Evolutionary conservation across 495 filamentous ascomycete species (phyloP).

Genomic region (Podospora pseudopauciseta): DNA sequence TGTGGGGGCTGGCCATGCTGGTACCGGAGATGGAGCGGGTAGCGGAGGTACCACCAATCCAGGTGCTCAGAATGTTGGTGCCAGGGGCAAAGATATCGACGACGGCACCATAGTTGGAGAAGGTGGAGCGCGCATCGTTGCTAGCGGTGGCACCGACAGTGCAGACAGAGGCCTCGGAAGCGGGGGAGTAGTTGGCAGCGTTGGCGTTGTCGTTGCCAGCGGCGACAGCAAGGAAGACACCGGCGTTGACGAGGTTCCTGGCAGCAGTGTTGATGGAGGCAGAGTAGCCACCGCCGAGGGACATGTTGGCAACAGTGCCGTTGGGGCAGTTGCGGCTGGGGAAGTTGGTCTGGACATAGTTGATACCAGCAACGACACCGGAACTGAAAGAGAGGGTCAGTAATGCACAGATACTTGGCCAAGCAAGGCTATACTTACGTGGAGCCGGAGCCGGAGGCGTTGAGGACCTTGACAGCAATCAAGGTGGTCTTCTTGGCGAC

Average conservation of each 20-base stretch:
- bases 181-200: constrained; percentile 51
- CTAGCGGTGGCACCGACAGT: constrained; percentile 57
- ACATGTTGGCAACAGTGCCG: constrained; percentile 52
- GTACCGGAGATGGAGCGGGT: constrained; percentile 68
- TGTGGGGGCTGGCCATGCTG: constrained; percentile 62
- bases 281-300: constrained; percentile 53
- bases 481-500: constrained; percentile 48
- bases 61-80: constrained; percentile 51
- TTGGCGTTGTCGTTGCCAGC: constrained; percentile 52
- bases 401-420: not conserved
- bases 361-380: constrained; percentile 49
- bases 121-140: constrained; percentile 49
- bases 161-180: constrained; percentile 54
- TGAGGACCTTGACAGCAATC: constrained; percentile 51
- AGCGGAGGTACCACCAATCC: constrained; percentile 50
- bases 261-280: constrained; percentile 53
- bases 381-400: constrained; percentile 14
- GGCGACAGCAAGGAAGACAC: constrained; percentile 54
- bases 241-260: constrained; percentile 43
- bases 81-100: constrained; percentile 64
- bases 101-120: constrained; percentile 60
- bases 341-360: constrained; percentile 41
- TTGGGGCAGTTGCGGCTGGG: constrained; percentile 40
- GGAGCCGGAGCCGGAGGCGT: constrained; percentile 46
- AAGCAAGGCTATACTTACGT: constrained; percentile 11